Evolutionary conservation across 371 early-diverging fungal species (phyloP).

Genomic region (Saksenaea vasiformis): DNA sequence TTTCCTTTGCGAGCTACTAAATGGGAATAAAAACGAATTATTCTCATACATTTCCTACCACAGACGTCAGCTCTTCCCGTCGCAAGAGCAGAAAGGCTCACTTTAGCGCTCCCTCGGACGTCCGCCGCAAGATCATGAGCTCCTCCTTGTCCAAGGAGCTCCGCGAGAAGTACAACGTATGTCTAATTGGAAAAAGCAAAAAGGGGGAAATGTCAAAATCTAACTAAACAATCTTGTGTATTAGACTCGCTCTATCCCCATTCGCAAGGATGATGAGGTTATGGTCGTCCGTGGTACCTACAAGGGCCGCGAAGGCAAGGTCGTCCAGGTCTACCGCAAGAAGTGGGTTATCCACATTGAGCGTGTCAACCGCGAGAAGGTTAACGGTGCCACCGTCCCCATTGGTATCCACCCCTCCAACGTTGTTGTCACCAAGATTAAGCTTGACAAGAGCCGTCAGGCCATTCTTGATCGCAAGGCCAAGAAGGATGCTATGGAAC

Average conservation of each 20-base stretch:
- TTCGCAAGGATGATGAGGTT: conserved; percentile 98
- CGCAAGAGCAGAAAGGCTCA: conserved; percentile 98
- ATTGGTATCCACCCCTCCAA: conserved; percentile 98
- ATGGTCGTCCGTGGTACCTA: conserved; percentile 89
- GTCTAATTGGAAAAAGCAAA: conserved; percentile 10
- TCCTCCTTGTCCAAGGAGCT: conserved; percentile 96
- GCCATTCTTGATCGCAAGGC: conserved; percentile 81
- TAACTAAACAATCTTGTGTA: neutral
- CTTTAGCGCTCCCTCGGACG: conserved; percentile 93
- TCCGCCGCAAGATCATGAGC: conserved; percentile 95
- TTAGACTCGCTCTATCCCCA: conserved; percentile 89
- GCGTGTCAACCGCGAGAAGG: conserved; percentile 94
- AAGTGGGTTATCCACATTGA: conserved; percentile 98
- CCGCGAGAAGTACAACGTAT: conserved; percentile 93
- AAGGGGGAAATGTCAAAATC: neutral
- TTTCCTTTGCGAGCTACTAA: conserved; percentile 6
- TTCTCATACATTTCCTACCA: neutral
- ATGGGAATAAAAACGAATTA: neutral
- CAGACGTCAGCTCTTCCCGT: conserved; percentile 91
- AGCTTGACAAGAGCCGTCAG: conserved; percentile 96
- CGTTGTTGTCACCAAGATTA: conserved; percentile 91
- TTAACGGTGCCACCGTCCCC: conserved; percentile 91
- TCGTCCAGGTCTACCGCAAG: conserved; percentile 94
- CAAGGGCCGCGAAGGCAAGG: conserved; percentile 98
- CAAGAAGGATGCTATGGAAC: conserved; percentile 43